phyloP scores from a whole-genome alignment of 805 yeast genomes.

The Saccharomycopsis malanga region DNA sequence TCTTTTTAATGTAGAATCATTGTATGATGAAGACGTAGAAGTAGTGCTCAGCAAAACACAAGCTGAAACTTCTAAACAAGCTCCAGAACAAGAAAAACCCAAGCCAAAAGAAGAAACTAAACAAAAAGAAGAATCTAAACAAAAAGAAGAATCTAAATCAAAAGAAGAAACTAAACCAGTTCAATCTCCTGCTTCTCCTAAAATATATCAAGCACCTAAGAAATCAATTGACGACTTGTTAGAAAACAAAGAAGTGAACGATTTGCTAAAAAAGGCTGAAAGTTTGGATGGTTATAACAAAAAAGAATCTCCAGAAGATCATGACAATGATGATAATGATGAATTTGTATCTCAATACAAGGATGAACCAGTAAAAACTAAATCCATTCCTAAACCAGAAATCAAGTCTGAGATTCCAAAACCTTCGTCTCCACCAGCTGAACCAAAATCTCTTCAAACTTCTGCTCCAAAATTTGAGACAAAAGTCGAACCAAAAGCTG shows the following conservation, averaged over 20 bases:
- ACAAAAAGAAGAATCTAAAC: constrained; percentile 4
- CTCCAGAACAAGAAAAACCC: constrained; percentile 23
- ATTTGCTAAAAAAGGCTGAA: constrained; percentile 42
- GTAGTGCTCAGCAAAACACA: constrained; percentile 13
- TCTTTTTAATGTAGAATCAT: constrained; percentile 62
- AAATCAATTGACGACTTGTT: constrained; percentile 42
- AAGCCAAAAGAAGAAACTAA: constrained; percentile 14
- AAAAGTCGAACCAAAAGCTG: constrained; percentile 23
- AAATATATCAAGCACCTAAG: constrained; percentile 32
- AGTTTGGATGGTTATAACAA: constrained; percentile 34
- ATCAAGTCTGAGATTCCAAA: background rate
- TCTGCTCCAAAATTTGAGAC: constrained; percentile 2
- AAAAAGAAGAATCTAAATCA: constrained; percentile 9
- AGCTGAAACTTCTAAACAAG: constrained; percentile 19
- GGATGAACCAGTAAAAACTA: constrained; percentile 12
- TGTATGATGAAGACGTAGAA: constrained; percentile 62
- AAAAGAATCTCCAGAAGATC: constrained; percentile 32
- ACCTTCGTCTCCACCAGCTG: constrained; percentile 4
- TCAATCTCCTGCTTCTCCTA: constrained; percentile 24
- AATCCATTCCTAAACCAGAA: constrained; percentile 12
- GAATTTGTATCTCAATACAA: constrained; percentile 19
- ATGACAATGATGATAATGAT: constrained; percentile 33
- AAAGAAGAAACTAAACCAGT: constrained; percentile 9
- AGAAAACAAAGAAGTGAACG: constrained; percentile 40
- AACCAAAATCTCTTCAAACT: constrained; percentile 1